phyloP scores from a whole-genome alignment of 345 rosid species.

The Microthlaspi erraticum region DNA sequence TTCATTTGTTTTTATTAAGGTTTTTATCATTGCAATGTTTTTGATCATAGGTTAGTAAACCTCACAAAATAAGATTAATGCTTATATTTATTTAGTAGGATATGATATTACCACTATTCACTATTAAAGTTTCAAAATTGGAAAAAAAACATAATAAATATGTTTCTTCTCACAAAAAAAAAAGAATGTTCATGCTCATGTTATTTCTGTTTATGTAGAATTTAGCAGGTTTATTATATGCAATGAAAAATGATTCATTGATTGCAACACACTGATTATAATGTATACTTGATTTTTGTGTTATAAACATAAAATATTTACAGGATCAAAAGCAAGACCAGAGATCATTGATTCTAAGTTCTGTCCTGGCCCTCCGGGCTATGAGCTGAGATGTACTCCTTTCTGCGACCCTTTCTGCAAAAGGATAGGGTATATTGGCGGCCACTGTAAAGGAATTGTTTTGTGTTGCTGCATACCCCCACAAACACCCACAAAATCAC shows the following conservation, averaged over 20 bases:
- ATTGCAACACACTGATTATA: neutral
- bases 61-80: neutral
- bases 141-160: neutral
- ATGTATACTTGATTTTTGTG: neutral
- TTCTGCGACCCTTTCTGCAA: neutral
- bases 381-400: too few species aligned
- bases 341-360: neutral
- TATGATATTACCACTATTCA: neutral
- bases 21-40: constrained; percentile 11
- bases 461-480: constrained; percentile 18
- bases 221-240: neutral
- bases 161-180: neutral
- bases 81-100: neutral
- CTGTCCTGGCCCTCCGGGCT: constrained; percentile 9
- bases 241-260: too few species aligned
- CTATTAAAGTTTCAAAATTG: neutral
- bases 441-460: constrained; percentile 12
- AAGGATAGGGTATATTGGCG: neutral
- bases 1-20: neutral
- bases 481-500: too few species aligned
- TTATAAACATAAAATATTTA: neutral
- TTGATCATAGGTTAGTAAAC: constrained; percentile 18
- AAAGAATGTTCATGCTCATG: neutral
- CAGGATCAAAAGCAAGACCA: neutral
- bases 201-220: neutral